Evolutionary conservation across 1,139 yeast genomes (phyloP).

Genomic region (Candida pseudoviswanathii): DNA sequence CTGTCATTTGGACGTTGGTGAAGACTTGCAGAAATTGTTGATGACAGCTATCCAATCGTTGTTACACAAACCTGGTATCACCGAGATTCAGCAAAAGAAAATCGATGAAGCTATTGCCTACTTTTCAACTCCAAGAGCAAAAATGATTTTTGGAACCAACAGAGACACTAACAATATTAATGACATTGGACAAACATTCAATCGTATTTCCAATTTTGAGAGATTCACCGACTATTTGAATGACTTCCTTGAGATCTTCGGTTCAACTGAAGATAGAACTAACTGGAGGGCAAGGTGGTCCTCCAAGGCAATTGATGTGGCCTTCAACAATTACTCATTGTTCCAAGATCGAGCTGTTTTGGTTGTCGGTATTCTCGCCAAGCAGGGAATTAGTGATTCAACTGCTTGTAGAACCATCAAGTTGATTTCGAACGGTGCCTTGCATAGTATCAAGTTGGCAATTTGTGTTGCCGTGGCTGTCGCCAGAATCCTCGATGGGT

Average conservation of each 20-base stretch:
- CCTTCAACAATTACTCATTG: conserved; percentile 60
- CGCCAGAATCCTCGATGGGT: conserved; percentile 64
- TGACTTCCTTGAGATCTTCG: conserved; percentile 50
- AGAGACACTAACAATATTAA: conserved; percentile 47
- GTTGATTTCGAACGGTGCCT: conserved; percentile 23
- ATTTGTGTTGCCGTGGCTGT: conserved; percentile 49
- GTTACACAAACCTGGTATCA: conserved; percentile 57
- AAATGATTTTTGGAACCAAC: conserved; percentile 77
- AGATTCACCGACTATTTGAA: conserved; percentile 63
- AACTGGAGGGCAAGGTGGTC: conserved; percentile 75
- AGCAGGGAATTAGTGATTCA: conserved; percentile 62
- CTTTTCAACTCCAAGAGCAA: conserved; percentile 72
- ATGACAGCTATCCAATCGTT: conserved; percentile 76
- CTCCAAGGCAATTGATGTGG: conserved; percentile 64
- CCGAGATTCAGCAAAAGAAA: conserved; percentile 41
- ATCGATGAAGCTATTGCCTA: conserved; percentile 58
- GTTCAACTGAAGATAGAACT: conserved; percentile 55
- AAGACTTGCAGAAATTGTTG: conserved; percentile 63
- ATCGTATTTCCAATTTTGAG: conserved; percentile 58
- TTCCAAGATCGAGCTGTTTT: conserved; percentile 74
- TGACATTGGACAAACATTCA: conserved; percentile 46
- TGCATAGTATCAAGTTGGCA: conserved; percentile 35
- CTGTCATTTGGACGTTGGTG: conserved; percentile 70
- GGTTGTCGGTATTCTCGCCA: conserved; percentile 70
- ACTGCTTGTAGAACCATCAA: conserved; percentile 52